A percentile compares a stretch with the other conserved stretches of the same genome.
These are phyloP conservation scores for Cruciata laevipes DNA, from an alignment of 257 asterid genomes.

Conservation along the genomic window DNA sequence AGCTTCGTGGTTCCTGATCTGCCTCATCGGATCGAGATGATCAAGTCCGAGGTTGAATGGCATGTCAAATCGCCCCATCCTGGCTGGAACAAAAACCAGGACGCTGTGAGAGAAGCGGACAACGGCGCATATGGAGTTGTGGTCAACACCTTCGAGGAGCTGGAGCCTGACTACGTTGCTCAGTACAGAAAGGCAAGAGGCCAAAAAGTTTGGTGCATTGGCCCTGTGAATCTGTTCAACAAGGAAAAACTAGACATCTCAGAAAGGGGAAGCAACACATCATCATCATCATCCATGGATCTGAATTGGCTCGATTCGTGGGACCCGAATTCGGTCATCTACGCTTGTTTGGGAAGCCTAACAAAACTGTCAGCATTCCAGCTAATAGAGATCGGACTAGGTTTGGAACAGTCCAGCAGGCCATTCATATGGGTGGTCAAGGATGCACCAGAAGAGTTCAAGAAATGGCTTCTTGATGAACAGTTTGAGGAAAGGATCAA, in stretches of 20 bases:
- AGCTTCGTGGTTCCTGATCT: constrained; percentile 38
- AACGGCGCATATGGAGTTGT: constrained; percentile 37
- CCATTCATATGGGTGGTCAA: constrained; percentile 44
- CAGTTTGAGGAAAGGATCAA: constrained; percentile 43
- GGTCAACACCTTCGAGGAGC: constrained; percentile 34
- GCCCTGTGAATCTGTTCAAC: constrained; percentile 44
- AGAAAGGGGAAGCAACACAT: constrained; percentile 34
- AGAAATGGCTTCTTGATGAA: constrained; percentile 46
- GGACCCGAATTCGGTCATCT: constrained; percentile 27
- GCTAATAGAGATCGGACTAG: constrained; percentile 42
- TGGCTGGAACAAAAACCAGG: constrained; percentile 12
- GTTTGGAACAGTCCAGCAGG: constrained; percentile 33
- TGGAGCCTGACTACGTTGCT: constrained; percentile 32
- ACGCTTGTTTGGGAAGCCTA: constrained; percentile 49
- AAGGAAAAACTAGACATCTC: constrained; percentile 26
- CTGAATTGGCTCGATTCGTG: constrained; percentile 36
- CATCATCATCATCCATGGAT: constrained; percentile 19
- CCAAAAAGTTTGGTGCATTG: constrained; percentile 34
- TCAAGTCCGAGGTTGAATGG: constrained; percentile 31
- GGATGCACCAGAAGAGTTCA: constrained; percentile 37
- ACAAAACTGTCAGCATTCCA: constrained; percentile 6
- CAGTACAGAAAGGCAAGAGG: constrained; percentile 19
- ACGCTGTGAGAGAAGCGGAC: constrained; percentile 21
- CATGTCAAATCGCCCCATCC: background rate
- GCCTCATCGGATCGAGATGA: constrained; percentile 39